Conservation (phyloP, 2,329 filamentous ascomycete genomes). For the Hypoxylon sp. region DNA sequence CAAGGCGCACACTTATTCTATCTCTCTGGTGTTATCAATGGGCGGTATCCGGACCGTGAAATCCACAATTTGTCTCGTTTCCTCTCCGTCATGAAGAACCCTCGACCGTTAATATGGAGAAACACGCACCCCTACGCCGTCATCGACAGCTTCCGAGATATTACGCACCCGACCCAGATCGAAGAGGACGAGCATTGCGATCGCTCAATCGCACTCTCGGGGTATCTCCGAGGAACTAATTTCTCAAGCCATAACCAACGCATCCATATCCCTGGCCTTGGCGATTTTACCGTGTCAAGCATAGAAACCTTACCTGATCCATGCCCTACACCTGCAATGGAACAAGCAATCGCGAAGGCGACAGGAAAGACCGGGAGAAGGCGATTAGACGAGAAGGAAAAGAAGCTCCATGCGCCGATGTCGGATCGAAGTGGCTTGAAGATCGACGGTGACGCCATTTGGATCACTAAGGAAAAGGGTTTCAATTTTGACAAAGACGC, state of each 20-base stretch:
- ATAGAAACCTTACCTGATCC: conserved; percentile 94
- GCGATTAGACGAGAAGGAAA: conserved; percentile 94
- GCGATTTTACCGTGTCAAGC: conserved; percentile 85
- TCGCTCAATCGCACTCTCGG: conserved; percentile 89
- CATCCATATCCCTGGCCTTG: conserved; percentile 92
- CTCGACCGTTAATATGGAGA: conserved; percentile 93
- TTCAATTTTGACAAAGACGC: conserved; percentile 80
- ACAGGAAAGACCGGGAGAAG: conserved; percentile 85
- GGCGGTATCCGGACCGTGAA: conserved; percentile 95
- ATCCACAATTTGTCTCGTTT: conserved; percentile 96
- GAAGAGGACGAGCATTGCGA: conserved; percentile 93
- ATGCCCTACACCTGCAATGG: conserved; percentile 92
- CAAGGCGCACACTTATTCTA: conserved; percentile 98
- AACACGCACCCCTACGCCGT: conserved; percentile 96
- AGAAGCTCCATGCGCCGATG: conserved; percentile 96
- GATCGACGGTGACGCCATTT: conserved; percentile 97
- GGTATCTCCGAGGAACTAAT: conserved; percentile 94
- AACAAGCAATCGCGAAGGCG: conserved; percentile 86
- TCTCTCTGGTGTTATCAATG: conserved; percentile 95
- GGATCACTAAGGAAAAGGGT: conserved; percentile 80
- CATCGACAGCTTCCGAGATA: conserved; percentile 93
- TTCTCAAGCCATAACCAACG: conserved; percentile 88
- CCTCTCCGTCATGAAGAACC: conserved; percentile 99
- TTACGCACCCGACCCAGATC: conserved; percentile 92
- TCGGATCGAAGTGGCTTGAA: conserved; percentile 96